Conservation (phyloP, 2,329 filamentous ascomycete species). For the Cladophialophora immunda region DNA sequence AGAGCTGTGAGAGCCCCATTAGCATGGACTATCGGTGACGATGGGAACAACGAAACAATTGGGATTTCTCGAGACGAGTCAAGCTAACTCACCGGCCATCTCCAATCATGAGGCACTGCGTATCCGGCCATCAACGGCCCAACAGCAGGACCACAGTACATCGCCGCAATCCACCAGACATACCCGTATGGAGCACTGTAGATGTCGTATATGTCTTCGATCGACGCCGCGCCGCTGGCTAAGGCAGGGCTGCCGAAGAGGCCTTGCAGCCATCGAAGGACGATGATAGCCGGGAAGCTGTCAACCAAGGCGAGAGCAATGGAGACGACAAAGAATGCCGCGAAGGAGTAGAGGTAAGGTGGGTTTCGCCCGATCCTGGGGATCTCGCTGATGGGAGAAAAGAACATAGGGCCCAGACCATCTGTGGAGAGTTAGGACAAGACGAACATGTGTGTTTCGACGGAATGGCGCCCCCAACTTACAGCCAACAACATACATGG, state of each 20-base stretch:
- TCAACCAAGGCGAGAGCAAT: slow-evolving; percentile 69
- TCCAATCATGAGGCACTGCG: slow-evolving; percentile 65
- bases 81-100: slow-evolving; percentile 54
- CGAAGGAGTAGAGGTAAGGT: slow-evolving; percentile 73
- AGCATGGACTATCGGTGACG: too few species aligned
- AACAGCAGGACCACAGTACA: slow-evolving; percentile 42
- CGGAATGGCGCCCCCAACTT: background rate
- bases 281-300: slow-evolving; percentile 70
- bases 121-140: slow-evolving; percentile 66
- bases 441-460: background rate
- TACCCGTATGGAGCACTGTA: slow-evolving; percentile 66
- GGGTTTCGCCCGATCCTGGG: slow-evolving; percentile 72
- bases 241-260: slow-evolving; percentile 73
- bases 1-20: slow-evolving; percentile 44
- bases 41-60: background rate
- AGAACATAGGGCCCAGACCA: slow-evolving; percentile 64
- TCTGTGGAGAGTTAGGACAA: slow-evolving; percentile 40
- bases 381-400: slow-evolving; percentile 72
- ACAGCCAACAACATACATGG: slow-evolving; percentile 44
- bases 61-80: background rate
- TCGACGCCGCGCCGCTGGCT: slow-evolving; percentile 62
- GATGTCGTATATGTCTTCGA: slow-evolving; percentile 61
- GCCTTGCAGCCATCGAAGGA: slow-evolving; percentile 70
- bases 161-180: slow-evolving; percentile 64
- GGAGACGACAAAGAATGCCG: slow-evolving; percentile 72